A percentile compares a stretch with the other conserved stretches of the same genome.
These are phyloP conservation scores for Candida mattraensis DNA, from an alignment of 805 yeast genomes.

Conservation along the genomic window DNA sequence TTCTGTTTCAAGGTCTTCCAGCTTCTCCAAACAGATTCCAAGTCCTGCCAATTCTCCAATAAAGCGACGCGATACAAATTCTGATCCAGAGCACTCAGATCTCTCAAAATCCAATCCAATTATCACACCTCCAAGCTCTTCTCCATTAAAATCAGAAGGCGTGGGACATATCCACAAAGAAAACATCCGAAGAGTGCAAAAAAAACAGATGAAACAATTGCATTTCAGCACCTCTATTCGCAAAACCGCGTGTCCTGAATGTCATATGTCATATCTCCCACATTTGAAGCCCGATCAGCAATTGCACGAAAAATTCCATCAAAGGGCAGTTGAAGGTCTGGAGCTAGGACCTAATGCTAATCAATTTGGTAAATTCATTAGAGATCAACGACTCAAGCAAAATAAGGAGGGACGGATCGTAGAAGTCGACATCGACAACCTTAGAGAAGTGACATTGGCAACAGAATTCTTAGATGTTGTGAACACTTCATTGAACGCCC, in stretches of 20 bases:
- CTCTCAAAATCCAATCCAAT: not conserved
- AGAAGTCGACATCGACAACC: constrained; percentile 34
- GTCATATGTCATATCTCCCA: constrained; percentile 54
- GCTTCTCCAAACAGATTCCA: too few relatives aligned
- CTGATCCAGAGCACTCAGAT: not conserved
- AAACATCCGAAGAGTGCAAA: too few relatives aligned
- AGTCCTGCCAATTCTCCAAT: too few relatives aligned
- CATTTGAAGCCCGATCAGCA: constrained; percentile 42
- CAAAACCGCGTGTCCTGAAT: constrained; percentile 41
- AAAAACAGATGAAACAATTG: constrained; percentile 19
- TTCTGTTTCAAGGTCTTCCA: too few relatives aligned
- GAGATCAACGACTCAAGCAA: constrained; percentile 5
- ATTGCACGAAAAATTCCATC: constrained; percentile 54
- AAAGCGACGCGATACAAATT: not conserved
- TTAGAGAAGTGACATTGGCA: constrained; percentile 35
- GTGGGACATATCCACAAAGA: too few relatives aligned
- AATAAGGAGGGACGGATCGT: constrained; percentile 27
- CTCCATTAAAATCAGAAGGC: too few relatives aligned
- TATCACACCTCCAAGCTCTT: constrained; percentile 15
- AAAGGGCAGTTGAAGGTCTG: constrained; percentile 35
- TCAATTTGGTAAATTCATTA: constrained; percentile 12
- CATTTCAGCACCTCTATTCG: constrained; percentile 19
- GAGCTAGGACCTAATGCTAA: constrained; percentile 7
- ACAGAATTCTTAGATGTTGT: constrained; percentile 49
- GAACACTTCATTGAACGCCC: constrained; percentile 62